Evolutionary conservation across 192 early-diverging fungal species (phyloP).

Genomic region (Glomus cerebriforme): DNA sequence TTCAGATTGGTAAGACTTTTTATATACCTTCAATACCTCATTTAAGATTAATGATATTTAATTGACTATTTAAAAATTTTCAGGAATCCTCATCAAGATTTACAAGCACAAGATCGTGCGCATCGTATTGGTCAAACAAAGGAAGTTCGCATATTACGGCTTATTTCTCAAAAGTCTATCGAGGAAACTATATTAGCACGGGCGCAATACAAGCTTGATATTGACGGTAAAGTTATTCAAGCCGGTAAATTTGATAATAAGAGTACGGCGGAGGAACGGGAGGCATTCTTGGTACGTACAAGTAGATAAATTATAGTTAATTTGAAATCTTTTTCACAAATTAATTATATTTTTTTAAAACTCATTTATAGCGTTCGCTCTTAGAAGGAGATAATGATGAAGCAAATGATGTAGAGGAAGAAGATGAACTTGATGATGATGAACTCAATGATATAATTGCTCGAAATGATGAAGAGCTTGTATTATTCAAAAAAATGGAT

Average conservation of each 20-base stretch:
- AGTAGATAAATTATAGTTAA: background rate
- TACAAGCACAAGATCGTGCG: conserved; percentile 99
- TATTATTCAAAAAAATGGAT: conserved; percentile 77
- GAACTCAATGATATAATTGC: conserved; percentile 93
- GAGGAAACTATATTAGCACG: conserved; percentile 93
- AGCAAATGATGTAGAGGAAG: conserved; percentile 65
- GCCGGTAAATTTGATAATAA: conserved; percentile 99
- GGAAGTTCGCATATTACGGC: conserved; percentile 91
- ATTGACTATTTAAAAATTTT: background rate
- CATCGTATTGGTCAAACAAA: conserved; percentile 99
- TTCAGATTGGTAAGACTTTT: conserved; percentile 81
- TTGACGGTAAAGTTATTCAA: conserved; percentile 99
- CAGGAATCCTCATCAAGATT: conserved; percentile 95
- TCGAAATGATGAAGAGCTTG: conserved; percentile 80
- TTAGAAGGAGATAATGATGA: conserved; percentile 83
- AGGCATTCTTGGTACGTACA: conserved; percentile 68
- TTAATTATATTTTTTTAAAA: background rate
- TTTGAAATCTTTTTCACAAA: background rate
- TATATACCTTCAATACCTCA: background rate
- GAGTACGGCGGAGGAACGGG: conserved; percentile 90
- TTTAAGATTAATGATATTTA: background rate
- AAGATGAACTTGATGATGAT: conserved; percentile 77
- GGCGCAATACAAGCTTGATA: conserved; percentile 93
- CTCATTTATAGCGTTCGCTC: conserved; percentile 60
- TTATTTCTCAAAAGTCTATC: conserved; percentile 89